A percentile compares a stretch with the other conserved stretches of the same genome.
phyloP scores from a whole-genome alignment of 2,329 filamentous ascomycete genomes.

The Eutypa lata region DNA sequence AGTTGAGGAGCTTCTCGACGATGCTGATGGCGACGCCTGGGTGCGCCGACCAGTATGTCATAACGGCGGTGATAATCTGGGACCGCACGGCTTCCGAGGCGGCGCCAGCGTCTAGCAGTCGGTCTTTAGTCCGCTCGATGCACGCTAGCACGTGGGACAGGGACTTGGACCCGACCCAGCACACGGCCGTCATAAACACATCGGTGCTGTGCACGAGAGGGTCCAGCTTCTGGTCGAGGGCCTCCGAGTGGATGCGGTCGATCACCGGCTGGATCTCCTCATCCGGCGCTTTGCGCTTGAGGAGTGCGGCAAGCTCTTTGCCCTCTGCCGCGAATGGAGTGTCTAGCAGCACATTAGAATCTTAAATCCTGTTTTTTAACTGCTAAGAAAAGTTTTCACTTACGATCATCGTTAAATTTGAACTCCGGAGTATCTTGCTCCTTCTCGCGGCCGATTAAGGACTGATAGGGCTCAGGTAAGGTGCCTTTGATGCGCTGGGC shows the following conservation, averaged over 20 bases:
- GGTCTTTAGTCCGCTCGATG: constrained; percentile 91
- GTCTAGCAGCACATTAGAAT: constrained; percentile 41
- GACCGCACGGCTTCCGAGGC: constrained; percentile 72
- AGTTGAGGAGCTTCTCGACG: constrained; percentile 95
- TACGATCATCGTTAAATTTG: constrained; percentile 78
- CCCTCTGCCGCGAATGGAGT: constrained; percentile 82
- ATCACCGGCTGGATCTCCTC: constrained; percentile 84
- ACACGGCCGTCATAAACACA: constrained; percentile 89
- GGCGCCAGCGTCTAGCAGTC: constrained; percentile 74
- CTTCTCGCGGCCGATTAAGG: constrained; percentile 78
- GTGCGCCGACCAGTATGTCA: constrained; percentile 90
- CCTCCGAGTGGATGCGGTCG: constrained; percentile 76
- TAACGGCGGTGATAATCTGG: constrained; percentile 87
- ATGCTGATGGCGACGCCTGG: constrained; percentile 90
- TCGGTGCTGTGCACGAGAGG: constrained; percentile 85
- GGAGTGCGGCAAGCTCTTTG: constrained; percentile 73
- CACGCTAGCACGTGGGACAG: constrained; percentile 93
- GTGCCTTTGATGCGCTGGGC: constrained; percentile 95
- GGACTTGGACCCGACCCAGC: constrained; percentile 91
- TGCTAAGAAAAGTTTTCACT: constrained; percentile 31
- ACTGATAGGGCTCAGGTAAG: constrained; percentile 77
- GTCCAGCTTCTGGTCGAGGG: constrained; percentile 68
- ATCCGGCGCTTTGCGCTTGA: constrained; percentile 80
- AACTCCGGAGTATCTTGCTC: constrained; percentile 96
- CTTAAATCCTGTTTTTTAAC: constrained; percentile 2